A percentile compares a stretch with the other conserved stretches of the same genome.
These are phyloP conservation scores for Hordeum marinum DNA, from an alignment of 176 grass and related monocot species.

Conservation along the genomic window DNA sequence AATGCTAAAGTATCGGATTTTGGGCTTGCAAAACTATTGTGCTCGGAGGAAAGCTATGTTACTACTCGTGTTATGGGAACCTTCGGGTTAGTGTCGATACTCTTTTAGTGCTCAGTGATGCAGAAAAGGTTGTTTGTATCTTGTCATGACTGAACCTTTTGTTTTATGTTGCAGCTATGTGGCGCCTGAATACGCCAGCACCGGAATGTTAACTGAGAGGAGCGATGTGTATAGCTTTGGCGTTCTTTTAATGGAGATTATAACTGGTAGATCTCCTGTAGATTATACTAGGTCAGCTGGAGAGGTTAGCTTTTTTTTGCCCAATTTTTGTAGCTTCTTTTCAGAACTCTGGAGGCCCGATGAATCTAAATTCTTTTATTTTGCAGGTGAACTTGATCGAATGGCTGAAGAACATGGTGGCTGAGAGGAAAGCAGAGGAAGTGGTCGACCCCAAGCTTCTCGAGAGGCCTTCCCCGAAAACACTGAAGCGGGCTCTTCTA, in stretches of 20 bases:
- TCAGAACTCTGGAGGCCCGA: not conserved
- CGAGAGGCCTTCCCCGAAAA: conserved; percentile 76
- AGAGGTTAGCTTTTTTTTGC: conserved; percentile 40
- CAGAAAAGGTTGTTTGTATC: not conserved
- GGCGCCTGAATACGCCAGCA: conserved; percentile 94
- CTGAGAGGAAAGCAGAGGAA: conserved; percentile 66
- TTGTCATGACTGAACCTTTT: conserved; percentile 19
- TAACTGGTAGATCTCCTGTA: conserved; percentile 90
- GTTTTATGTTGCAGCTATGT: conserved; percentile 60
- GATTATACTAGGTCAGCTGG: conserved; percentile 78
- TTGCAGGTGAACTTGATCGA: conserved; percentile 92
- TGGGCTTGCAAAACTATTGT: conserved; percentile 90
- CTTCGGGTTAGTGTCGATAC: conserved; percentile 64
- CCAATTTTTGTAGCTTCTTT: not conserved
- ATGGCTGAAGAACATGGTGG: conserved; percentile 89
- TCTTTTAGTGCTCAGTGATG: not conserved
- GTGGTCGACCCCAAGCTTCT: conserved; percentile 74
- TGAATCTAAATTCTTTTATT: conserved; percentile 15
- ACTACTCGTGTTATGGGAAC: conserved; percentile 99
- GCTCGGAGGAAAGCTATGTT: conserved; percentile 84
- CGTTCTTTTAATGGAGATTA: conserved; percentile 91
- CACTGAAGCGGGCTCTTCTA: conserved; percentile 64
- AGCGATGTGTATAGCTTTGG: conserved; percentile 98
- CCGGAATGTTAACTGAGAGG: conserved; percentile 91
- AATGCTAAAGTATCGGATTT: conserved; percentile 94